Base-by-base conservation (phyloP, 805 yeast genomes). In the Yamadazyma phyllophila region DNA sequence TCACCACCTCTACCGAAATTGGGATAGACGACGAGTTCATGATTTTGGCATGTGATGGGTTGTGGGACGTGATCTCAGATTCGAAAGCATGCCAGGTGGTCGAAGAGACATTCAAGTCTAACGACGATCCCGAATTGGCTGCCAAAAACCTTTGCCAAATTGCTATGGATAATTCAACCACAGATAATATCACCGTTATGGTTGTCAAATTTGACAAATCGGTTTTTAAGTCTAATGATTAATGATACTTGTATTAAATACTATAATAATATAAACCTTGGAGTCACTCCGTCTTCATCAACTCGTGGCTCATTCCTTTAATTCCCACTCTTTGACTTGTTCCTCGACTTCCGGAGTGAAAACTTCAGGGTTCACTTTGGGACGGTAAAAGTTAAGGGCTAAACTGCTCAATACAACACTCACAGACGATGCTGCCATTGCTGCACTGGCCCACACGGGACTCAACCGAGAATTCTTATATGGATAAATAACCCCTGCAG, bases 101-200 rank as follows among this genome's bases (percentile, higher is more conserved):
- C 4, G 70, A 74, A 39, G 73, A 75, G 34, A 67, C 78, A 10
- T 66, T 71, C 45, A 55, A 52, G 15, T 81, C 50, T 5, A 50
- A 47, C 14, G 47, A 47, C 35, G 71, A 83, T 54, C 84, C 94
- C 0, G 75, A 80, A 36, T 65, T 66, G 38, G 96, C 94, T 1
- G 84, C 95, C 12, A 75, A 78, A 47, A 71, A 67, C 26, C 71
- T 90, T 47, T 85, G 90, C 46, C 76, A 79, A 45, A 74, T 77
- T 54, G 98, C 99, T 0, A 72, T 92, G 62, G 80, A 81, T 43
- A 77, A 82, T 51, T 80, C 85, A 35, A 85, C 96, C 16, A 86
- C 96, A 2, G 99, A 92, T 64, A 92, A 92, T 61, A 80, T 92
- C 33, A 92, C 99, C 0, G 95, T 86, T 13, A 88, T 92, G 97